These are phyloP conservation scores for Pichiaceae sp. DNA, from an alignment of 1,139 yeast species.

Conservation along the genomic window DNA sequence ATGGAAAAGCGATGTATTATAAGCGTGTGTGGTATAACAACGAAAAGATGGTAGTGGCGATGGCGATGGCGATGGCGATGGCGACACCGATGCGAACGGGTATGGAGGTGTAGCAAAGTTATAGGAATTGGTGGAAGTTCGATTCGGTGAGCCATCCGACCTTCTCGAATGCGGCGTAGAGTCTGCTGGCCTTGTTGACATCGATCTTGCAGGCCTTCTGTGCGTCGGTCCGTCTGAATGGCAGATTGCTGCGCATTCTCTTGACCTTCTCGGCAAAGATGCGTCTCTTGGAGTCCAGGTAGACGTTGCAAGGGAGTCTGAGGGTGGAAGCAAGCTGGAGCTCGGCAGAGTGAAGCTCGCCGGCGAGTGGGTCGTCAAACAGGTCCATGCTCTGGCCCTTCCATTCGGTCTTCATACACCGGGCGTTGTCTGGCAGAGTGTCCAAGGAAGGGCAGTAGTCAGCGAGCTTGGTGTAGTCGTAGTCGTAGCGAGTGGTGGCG, in stretches of 20 bases:
- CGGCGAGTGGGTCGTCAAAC: conserved; percentile 61
- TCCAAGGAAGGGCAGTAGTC: conserved; percentile 71
- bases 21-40: neutral
- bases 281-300: conserved; percentile 87
- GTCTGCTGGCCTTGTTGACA: conserved; percentile 89
- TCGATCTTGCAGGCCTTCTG: conserved; percentile 97
- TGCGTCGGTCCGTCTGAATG: conserved; percentile 94
- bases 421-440: conserved; percentile 58
- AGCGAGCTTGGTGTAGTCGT: conserved; percentile 51
- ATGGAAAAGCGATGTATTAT: neutral
- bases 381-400: conserved; percentile 96
- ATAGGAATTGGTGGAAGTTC: conserved; percentile 45
- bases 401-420: conserved; percentile 88
- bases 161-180: conserved; percentile 88
- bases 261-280: conserved; percentile 82
- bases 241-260: conserved; percentile 64
- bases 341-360: conserved; percentile 85
- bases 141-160: conserved; percentile 91
- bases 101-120: conserved; percentile 1
- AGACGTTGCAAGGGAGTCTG: conserved; percentile 79
- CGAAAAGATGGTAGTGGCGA: neutral
- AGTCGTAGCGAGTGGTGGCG: conserved; percentile 33
- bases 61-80: neutral
- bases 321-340: conserved; percentile 79
- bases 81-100: neutral